Evolutionary conservation across 495 filamentous ascomycete species (phyloP), one percentile per base, ranked within the genome.

Genomic region (Penicillium coprophilum): DNA sequence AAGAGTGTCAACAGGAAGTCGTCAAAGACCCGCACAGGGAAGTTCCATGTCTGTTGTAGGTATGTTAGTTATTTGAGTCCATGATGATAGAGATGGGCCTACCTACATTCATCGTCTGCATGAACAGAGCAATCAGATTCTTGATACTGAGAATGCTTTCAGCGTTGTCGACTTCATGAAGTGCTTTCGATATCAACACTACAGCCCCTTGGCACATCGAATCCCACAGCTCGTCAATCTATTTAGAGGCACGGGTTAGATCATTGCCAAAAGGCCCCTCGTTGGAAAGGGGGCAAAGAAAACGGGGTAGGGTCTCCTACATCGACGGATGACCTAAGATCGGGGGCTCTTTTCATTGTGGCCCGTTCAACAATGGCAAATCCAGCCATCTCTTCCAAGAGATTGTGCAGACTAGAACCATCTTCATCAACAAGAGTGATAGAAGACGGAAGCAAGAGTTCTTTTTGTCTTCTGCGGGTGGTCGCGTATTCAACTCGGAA

Each of bases 191-290:
- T 59, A 95, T 93, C 34, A 96, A 76, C 21, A 76, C 80, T 52
- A 96, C 89, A 6, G 91, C 87, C 21, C 84, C 84, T 63, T 95
- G 89, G 63, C 92, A 97, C 91, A 97, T 93, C 0, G 92, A 96
- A 66, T 97, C 92, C 94, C 94, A 99, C 6, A 99, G 80, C 68
- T 96, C 92, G 64, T 97, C 93, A 47, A 96, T 88, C 89, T 93
- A 57, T 24, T 40, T 11, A 12, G 17, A 40, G 21, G 27, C 44
- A 45, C 51, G 36, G 60, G 56, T 50, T 27, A 60, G 44, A 20
- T 55, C 23, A 43, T n/a, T 43, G 15, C 24, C 17, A 28, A 4
- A 38, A 39, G 15, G 3, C 9, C 7, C n/a, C 48, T 20, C 27
- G 12, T 23, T n/a, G 20, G 15, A 30, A 17, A 53, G 21, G 17